These are phyloP conservation scores for Globisporangium emineosum DNA, from an alignment of 352 stramenopile genomes.

Conservation along the genomic window DNA sequence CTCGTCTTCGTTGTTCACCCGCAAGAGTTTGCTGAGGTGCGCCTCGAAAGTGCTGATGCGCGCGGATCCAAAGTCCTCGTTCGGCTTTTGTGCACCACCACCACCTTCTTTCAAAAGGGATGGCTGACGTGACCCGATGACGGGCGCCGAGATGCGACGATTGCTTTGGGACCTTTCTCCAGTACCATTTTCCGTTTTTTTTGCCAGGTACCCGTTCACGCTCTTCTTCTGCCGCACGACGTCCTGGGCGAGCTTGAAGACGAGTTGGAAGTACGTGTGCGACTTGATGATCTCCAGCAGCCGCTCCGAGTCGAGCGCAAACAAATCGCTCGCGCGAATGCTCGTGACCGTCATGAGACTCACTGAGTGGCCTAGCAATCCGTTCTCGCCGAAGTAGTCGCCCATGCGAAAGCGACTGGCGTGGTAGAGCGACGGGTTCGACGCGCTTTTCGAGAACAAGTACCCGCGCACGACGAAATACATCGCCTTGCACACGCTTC, in stretches of 20 bases:
- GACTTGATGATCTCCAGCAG: conserved; percentile 37
- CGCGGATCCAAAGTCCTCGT: not conserved
- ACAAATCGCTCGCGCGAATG: conserved; percentile 56
- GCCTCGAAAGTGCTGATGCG: conserved; percentile 7
- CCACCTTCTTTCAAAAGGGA: not conserved
- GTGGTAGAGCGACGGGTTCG: conserved; percentile 49
- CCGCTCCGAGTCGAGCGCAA: conserved; percentile 48
- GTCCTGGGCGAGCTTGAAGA: conserved; percentile 41
- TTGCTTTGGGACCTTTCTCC: not conserved
- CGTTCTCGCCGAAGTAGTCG: conserved; percentile 57
- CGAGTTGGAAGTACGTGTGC: conserved; percentile 40
- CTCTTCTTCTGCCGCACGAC: conserved; percentile 34
- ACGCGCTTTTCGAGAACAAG: conserved; percentile 45
- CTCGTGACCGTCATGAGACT: conserved; percentile 51
- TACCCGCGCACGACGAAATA: conserved; percentile 70
- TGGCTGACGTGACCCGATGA: not conserved
- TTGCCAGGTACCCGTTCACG: conserved; percentile 26
- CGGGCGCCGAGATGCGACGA: conserved; percentile 5
- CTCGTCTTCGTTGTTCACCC: conserved; percentile 20
- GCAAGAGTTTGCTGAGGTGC: conserved; percentile 16
- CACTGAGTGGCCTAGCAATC: conserved; percentile 49
- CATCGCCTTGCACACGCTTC: conserved; percentile 54
- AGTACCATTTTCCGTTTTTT: conserved; percentile 15
- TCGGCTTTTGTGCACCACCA: not conserved
- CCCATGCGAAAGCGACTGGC: conserved; percentile 38